Evolutionary conservation across 2,329 filamentous ascomycete genomes (phyloP).

Genomic region (Fusarium kyushuense): DNA sequence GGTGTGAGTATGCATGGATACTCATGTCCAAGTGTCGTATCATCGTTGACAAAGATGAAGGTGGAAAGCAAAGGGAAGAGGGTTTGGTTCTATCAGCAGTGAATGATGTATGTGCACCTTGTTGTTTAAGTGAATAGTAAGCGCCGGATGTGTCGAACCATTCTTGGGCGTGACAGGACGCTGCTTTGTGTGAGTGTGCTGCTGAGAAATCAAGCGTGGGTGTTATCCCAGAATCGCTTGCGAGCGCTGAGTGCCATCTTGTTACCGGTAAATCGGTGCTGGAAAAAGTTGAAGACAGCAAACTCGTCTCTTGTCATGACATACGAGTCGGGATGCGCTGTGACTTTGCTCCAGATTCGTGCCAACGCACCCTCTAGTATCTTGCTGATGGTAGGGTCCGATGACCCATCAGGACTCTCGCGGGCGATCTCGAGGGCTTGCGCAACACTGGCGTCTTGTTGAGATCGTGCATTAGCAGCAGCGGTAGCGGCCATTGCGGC

Average conservation of each 20-base stretch:
- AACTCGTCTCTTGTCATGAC: conserved; percentile 83
- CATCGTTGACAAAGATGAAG: conserved; percentile 1
- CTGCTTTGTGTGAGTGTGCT: conserved; percentile 14
- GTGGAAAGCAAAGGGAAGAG: neutral
- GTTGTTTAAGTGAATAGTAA: neutral
- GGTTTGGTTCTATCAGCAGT: neutral
- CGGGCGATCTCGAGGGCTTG: conserved; percentile 81
- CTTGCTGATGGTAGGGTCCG: conserved; percentile 71
- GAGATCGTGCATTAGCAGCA: conserved; percentile 33
- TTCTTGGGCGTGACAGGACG: conserved; percentile 12
- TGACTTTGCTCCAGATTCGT: conserved; percentile 76
- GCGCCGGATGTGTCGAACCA: conserved; percentile 6
- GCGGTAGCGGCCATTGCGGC: conserved; percentile 40
- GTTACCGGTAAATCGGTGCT: conserved; percentile 71
- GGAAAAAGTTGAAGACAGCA: conserved; percentile 87
- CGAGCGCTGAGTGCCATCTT: conserved; percentile 61
- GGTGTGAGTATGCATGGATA: neutral
- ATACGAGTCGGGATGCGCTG: conserved; percentile 74
- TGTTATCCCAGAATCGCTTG: conserved; percentile 66
- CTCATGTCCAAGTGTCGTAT: neutral
- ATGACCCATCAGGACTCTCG: conserved; percentile 74
- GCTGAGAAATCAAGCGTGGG: conserved; percentile 50
- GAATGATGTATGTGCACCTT: neutral
- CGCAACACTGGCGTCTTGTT: conserved; percentile 62
- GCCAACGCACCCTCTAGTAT: conserved; percentile 74